A percentile compares a stretch with the other conserved stretches of the same genome.
phyloP scores from a whole-genome alignment of 2,329 filamentous ascomycete genomes.

The Aspergillus unguis region DNA sequence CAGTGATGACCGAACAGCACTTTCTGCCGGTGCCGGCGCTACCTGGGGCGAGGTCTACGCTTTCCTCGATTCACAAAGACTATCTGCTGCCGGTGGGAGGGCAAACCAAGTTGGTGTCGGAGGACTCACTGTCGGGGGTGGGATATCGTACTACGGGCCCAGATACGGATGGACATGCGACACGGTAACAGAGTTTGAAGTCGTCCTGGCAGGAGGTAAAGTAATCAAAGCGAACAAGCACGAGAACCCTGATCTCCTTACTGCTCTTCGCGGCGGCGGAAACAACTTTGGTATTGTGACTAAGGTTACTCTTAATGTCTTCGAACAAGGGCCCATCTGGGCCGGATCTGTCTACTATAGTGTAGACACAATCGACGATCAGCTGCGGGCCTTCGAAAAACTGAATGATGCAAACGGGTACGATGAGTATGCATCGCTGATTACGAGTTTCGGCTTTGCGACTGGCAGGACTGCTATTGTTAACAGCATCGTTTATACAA shows the following conservation, averaged over 20 bases:
- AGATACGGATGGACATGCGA: constrained; percentile 24
- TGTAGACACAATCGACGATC: constrained; percentile 17
- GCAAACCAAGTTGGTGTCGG: constrained; percentile 26
- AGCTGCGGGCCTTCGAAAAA: constrained; percentile 30
- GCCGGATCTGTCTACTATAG: constrained; percentile 32
- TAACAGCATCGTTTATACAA: constrained; percentile 37
- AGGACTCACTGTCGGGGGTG: constrained; percentile 19
- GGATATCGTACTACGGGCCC: constrained; percentile 18
- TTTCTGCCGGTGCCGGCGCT: constrained; percentile 10
- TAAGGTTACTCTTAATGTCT: constrained; percentile 11
- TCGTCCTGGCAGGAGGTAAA: constrained; percentile 46
- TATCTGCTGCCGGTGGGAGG: constrained; percentile 24
- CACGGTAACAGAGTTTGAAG: constrained; percentile 45
- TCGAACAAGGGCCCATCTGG: constrained; percentile 31
- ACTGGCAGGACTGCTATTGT: constrained; percentile 26
- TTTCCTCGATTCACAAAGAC: constrained; percentile 14
- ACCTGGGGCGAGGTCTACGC: constrained; percentile 17
- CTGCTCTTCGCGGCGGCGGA: constrained; percentile 31
- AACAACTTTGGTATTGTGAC: constrained; percentile 36
- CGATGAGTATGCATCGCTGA: constrained; percentile 21
- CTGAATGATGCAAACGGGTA: constrained; percentile 23
- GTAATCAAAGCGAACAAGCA: constrained; percentile 39
- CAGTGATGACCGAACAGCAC: neutral
- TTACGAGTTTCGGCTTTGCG: neutral
- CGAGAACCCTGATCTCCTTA: constrained; percentile 22